Base-by-base conservation (phyloP, 441 rosid genomes). In the Lepidium campestre region DNA sequence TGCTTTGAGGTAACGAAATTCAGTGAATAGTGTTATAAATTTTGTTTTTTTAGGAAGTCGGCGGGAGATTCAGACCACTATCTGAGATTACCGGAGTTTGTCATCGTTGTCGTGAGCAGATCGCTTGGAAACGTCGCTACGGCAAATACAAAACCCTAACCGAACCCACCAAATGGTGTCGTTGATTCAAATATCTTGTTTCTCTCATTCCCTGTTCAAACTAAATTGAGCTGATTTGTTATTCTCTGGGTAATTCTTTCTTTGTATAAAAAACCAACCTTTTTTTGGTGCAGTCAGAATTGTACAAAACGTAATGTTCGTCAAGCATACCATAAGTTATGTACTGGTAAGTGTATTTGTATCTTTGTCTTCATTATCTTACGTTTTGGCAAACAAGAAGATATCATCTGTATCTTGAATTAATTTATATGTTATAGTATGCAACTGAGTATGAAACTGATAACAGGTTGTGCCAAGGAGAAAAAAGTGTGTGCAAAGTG, bases 11-110 rank as follows among this genome's bases (percentile, higher is more conserved):
- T 13, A 12, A n/a, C 6, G 10, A 36, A 27, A 19, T 11, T 11
- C 5, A 52, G 27, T 27, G 12, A 53, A 27, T 36, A 48, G 14
- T 45, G 11, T 46, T 14, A 20, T 1, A 39, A 40, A 10, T 14
- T 4, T 1, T 25, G 34, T 0, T 23, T 44, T 37, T 49, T 46
- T 65, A 90, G 98, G 97, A 90, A 82, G 91, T 87, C 1, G 96
- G 99, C 10, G 99, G 96, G 31, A 83, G 76, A 77, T 74, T 83
- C 22, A 78, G 85, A 72, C 96, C 95, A 2, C 68, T 62, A 8
- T 84, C 93, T 27, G 97, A 89, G 50, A 85, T 93, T 11, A 87
- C 96, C 0, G 98, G 97, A 58, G 97, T 93, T 12, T 93, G 98
- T 57, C 59, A 29, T 60, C 86, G 96, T 4, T 93, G 98, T 68